phyloP scores from a whole-genome alignment of 2,329 filamentous ascomycete species.

The Monilinia laxa region DNA sequence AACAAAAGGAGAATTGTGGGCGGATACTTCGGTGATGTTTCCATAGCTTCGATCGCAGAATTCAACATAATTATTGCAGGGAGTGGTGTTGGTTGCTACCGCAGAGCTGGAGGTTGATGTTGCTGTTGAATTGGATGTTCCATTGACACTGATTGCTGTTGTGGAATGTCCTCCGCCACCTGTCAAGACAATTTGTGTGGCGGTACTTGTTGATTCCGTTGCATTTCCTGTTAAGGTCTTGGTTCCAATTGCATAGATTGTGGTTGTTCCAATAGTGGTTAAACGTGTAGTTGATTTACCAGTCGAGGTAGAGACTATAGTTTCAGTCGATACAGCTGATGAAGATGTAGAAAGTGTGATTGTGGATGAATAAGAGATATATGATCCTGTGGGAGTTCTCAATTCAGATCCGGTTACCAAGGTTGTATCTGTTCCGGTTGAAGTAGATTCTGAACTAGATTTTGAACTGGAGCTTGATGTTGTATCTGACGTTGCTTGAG shows the following conservation, averaged over 20 bases:
- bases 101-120: conserved; percentile 47
- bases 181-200: conserved; percentile 43
- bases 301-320: conserved; percentile 34
- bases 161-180: conserved; percentile 37
- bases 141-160: conserved; percentile 44
- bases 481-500: conserved; percentile 18
- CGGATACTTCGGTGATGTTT: conserved; percentile 76
- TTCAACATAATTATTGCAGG: conserved; percentile 77
- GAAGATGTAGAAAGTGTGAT: conserved; percentile 33
- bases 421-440: conserved; percentile 26
- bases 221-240: conserved; percentile 29
- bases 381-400: conserved; percentile 43
- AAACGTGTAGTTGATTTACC: conserved; percentile 32
- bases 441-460: conserved; percentile 27
- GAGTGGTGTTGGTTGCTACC: conserved; percentile 66
- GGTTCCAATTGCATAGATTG: conserved; percentile 32
- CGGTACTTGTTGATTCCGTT: conserved; percentile 35
- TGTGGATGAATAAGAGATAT: conserved; percentile 43
- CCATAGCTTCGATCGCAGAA: conserved; percentile 75
- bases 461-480: conserved; percentile 16
- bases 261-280: conserved; percentile 36
- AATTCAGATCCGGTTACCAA: conserved; percentile 29
- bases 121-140: conserved; percentile 49
- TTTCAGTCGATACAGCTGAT: conserved; percentile 35
- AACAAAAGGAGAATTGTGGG: conserved; percentile 81